Base-by-base conservation (phyloP, 192 early-diverging fungal species). In the Linnemannia schmuckeri region DNA sequence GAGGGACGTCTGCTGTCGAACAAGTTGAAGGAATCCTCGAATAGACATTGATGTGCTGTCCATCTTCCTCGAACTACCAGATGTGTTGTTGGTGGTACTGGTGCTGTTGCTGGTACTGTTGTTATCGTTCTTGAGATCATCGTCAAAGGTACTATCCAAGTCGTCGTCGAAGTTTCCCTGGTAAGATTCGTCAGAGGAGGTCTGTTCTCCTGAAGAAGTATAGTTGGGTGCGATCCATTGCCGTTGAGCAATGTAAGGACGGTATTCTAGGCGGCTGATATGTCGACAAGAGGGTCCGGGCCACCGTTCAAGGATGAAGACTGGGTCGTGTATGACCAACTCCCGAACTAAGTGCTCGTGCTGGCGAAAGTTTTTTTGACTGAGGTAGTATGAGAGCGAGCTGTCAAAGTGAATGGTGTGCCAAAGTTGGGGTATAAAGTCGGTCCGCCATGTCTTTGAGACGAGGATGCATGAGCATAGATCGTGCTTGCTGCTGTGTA, bases 381-480 rank as follows among this genome's bases (percentile, higher is more conserved):
- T 63, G 27, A 76, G 54, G 22, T 57, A 41, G 33, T 61, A 37
- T 15, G 75, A 76, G n/a, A 76, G 75, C 1, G 54, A 57, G 10
- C 38, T 30, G 38, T 63, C 75, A 41, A 76, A 76, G 35, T 57
- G 75, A 66, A 76, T 57, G 24, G 75, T 57, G 40, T 33, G 55
- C 75, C 75, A 76, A 22, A 76, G 54, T 41, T 41, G 54, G 3
- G 75, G 75, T 17, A 76, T 41, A 42, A 76, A 76, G 40, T 76
- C 75, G 40, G 20, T 41, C 35, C 10, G 57, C 75, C 75, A 76
- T 66, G 75, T 37, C n/a, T 38, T 54, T 20, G 75, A 76, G 40
- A 76, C 75, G n/a, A 76, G 75, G 55, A 41, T 35, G 57, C 75
- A 76, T 61, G 75, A 57, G 22, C 40, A 63, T n/a, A 76, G 75